Evolutionary conservation across 768 basidiomycete species (phyloP).

Genomic region (Leccinum boreale): DNA sequence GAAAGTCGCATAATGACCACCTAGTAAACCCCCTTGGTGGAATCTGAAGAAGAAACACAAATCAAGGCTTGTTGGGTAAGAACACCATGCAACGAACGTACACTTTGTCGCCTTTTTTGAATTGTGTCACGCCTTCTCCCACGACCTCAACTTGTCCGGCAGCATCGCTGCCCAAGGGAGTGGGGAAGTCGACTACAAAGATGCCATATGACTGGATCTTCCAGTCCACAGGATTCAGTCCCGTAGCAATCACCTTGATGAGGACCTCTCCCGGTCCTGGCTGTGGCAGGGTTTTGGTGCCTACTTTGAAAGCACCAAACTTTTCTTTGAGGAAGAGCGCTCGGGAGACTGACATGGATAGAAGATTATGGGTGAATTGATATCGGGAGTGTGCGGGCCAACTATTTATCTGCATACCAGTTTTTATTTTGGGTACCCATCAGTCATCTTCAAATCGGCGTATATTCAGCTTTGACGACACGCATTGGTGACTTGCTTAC

Average conservation of each 20-base stretch:
- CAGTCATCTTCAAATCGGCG: not conserved
- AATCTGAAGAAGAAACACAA: conserved; percentile 15
- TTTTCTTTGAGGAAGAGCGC: conserved; percentile 20
- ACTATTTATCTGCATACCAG: not conserved
- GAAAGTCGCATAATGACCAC: conserved; percentile 14
- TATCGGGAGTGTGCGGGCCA: not conserved
- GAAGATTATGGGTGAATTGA: not conserved
- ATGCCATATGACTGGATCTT: conserved; percentile 14
- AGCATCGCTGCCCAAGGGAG: conserved; percentile 36
- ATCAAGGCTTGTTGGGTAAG: not conserved
- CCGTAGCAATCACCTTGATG: conserved; percentile 39
- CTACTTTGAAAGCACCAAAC: conserved; percentile 12
- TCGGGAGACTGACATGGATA: conserved; percentile 13
- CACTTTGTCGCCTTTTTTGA: conserved; percentile 35
- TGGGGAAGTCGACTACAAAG: conserved; percentile 28
- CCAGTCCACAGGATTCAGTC: conserved; percentile 46
- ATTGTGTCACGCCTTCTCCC: conserved; percentile 37
- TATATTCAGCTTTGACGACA: not conserved
- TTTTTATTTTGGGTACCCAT: not conserved
- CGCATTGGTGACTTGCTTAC: conserved; percentile 1
- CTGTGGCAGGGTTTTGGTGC: conserved; percentile 5
- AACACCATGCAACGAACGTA: not conserved
- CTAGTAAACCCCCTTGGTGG: conserved; percentile 4
- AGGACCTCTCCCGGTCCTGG: conserved; percentile 45
- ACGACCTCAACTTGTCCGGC: conserved; percentile 39